These are phyloP conservation scores for Sporothrix mexicana DNA, from an alignment of 2,329 filamentous ascomycete species.

Conservation along the genomic window DNA sequence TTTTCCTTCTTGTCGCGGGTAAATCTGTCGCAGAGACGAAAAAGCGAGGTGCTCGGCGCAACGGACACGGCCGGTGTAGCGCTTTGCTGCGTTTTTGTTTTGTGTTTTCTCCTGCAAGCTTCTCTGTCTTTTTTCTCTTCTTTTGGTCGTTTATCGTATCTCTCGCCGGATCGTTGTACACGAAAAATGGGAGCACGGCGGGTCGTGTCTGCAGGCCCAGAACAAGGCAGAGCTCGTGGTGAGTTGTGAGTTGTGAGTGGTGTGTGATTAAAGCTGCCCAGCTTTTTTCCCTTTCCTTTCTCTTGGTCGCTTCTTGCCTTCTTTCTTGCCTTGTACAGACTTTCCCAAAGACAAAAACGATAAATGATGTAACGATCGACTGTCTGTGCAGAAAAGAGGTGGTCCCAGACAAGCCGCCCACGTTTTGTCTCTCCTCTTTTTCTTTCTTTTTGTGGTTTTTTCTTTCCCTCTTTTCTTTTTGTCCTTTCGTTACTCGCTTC, in stretches of 20 bases:
- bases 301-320: not conserved
- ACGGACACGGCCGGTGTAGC: slow-evolving; percentile 16
- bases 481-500: not conserved
- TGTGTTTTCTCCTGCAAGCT: not conserved
- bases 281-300: not conserved
- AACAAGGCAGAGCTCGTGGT: not conserved
- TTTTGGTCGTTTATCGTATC: not conserved
- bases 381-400: not conserved
- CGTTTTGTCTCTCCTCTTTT: too few species aligned
- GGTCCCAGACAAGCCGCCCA: not conserved
- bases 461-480: not conserved
- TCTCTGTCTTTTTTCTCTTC: not conserved
- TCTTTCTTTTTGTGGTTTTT: not conserved
- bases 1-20: slow-evolving; percentile 6
- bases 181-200: slow-evolving; percentile 4
- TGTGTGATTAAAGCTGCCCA: not conserved
- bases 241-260: not conserved
- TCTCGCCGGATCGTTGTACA: slow-evolving; percentile 20
- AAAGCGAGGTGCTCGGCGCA: slow-evolving; percentile 21
- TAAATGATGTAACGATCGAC: slow-evolving; percentile 19
- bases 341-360: not conserved
- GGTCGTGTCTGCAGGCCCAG: slow-evolving; percentile 27
- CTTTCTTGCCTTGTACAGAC: not conserved
- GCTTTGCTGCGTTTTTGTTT: slow-evolving; percentile 20
- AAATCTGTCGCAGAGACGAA: slow-evolving; percentile 17